Conservation (phyloP, 75 land plant genomes). For the Adiantum capillusveneris region DNA sequence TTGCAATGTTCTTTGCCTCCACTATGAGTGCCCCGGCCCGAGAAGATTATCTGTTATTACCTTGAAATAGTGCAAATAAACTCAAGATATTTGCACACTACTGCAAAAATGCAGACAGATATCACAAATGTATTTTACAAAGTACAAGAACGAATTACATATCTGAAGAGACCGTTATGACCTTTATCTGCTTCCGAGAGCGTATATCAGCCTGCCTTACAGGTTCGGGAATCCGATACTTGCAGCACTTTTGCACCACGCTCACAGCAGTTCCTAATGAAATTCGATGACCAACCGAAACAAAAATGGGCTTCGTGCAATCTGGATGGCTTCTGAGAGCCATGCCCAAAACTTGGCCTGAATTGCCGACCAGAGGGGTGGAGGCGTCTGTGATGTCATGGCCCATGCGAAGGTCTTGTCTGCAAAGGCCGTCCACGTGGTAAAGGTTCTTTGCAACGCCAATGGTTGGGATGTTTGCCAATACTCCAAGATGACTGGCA, state of each 20-base stretch:
- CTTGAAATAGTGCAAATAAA: too few relatives aligned
- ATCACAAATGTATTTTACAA: too few relatives aligned
- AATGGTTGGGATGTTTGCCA: constrained; percentile 76
- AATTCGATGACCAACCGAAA: constrained; percentile 77
- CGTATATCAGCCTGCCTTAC: constrained; percentile 42
- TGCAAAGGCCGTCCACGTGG: constrained; percentile 69
- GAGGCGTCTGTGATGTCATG: neutral
- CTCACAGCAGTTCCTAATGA: constrained; percentile 66
- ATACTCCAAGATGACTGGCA: constrained; percentile 83
- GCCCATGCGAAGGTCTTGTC: neutral
- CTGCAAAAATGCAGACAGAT: too few relatives aligned
- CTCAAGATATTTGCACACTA: too few relatives aligned
- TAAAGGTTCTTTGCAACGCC: constrained; percentile 89
- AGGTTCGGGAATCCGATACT: constrained; percentile 83
- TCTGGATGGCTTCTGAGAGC: constrained; percentile 45
- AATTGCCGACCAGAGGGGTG: neutral
- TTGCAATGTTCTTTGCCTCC: too few relatives aligned
- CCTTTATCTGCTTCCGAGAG: neutral
- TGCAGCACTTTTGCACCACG: constrained; percentile 50
- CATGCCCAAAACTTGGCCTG: constrained; percentile 11
- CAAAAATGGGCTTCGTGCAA: constrained; percentile 62
- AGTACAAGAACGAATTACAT: too few relatives aligned
- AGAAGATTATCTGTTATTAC: too few relatives aligned
- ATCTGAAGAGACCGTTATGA: too few relatives aligned
- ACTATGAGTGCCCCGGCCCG: too few relatives aligned